A percentile compares a stretch with the other conserved stretches of the same genome.
phyloP scores from a whole-genome alignment of 2,329 filamentous ascomycete species.

The Lomentospora prolificans region DNA sequence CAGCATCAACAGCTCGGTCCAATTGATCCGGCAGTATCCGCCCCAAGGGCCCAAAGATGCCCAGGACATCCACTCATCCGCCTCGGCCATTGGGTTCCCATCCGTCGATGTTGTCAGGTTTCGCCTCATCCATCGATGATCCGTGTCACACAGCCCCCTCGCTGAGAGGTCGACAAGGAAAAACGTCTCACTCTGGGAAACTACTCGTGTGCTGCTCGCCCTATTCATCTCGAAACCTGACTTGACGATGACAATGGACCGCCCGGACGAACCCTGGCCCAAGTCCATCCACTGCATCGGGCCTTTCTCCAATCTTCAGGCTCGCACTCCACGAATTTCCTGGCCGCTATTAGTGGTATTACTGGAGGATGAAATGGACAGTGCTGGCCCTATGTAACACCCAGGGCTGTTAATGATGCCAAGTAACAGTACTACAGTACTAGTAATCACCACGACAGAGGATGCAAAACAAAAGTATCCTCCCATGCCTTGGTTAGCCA shows the following conservation, averaged over 20 bases:
- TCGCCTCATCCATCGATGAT: not conserved
- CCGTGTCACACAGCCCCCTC: too few species aligned
- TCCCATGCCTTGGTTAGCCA: too few species aligned
- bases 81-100: not conserved
- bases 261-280: not conserved
- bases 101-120: not conserved
- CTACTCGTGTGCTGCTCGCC: not conserved
- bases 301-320: not conserved
- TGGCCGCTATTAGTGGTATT: too few species aligned
- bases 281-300: not conserved
- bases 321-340: not conserved
- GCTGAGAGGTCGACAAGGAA: not conserved
- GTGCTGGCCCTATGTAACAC: too few species aligned
- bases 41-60: not conserved
- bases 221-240: too few species aligned
- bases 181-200: not conserved
- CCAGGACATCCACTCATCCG: not conserved
- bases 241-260: too few species aligned
- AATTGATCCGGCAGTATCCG: not conserved
- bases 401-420: too few species aligned
- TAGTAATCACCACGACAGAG: too few species aligned
- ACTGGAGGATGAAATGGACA: too few species aligned
- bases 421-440: too few species aligned
- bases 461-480: too few species aligned
- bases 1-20: not conserved